These are phyloP conservation scores for Chlamydomonas reinhardtii DNA, from an alignment of 163 green algal genomes.

Conservation along the genomic window DNA sequence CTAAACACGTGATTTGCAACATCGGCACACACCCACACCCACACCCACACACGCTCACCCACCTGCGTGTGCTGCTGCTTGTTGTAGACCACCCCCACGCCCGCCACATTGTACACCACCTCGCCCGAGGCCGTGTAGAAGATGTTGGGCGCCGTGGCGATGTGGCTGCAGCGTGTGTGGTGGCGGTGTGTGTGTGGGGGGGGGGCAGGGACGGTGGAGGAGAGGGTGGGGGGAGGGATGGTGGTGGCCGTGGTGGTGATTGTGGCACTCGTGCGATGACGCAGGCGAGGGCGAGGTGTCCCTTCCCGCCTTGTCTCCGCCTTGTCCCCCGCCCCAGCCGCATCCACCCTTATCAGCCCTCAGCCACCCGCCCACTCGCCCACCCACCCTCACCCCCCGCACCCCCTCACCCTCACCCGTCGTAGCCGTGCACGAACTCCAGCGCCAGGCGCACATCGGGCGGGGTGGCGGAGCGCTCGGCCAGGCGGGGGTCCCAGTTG, in stretches of 20 bases:
- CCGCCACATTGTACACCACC: constrained; percentile 71
- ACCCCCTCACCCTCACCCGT: constrained; percentile 53
- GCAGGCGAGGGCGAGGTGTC: too few species aligned
- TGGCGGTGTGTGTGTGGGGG: not conserved
- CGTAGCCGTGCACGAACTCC: constrained; percentile 83
- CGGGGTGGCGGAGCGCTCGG: constrained; percentile 56
- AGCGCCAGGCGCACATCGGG: constrained; percentile 69
- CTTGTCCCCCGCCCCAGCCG: too few species aligned
- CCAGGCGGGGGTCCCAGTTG: constrained; percentile 67
- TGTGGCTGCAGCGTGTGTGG: constrained; percentile 52
- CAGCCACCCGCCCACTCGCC: not conserved
- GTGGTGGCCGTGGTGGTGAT: too few species aligned
- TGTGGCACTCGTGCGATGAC: too few species aligned
- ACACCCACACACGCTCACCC: too few species aligned
- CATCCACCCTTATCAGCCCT: not conserved
- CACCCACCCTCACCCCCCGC: not conserved
- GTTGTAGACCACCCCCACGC: constrained; percentile 77
- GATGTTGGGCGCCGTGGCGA: constrained; percentile 68
- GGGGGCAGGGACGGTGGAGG: not conserved
- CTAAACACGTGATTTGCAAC: too few species aligned
- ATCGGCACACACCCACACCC: too few species aligned
- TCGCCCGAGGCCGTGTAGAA: constrained; percentile 64
- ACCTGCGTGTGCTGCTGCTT: constrained; percentile 55
- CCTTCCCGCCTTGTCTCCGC: too few species aligned
- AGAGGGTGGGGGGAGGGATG: not conserved